Percentiles rank a stretch among this genome's conserved stretches.
These are phyloP conservation scores for Digitaria exilis DNA, from an alignment of 202 grass and related monocot genomes.

Conservation along the genomic window DNA sequence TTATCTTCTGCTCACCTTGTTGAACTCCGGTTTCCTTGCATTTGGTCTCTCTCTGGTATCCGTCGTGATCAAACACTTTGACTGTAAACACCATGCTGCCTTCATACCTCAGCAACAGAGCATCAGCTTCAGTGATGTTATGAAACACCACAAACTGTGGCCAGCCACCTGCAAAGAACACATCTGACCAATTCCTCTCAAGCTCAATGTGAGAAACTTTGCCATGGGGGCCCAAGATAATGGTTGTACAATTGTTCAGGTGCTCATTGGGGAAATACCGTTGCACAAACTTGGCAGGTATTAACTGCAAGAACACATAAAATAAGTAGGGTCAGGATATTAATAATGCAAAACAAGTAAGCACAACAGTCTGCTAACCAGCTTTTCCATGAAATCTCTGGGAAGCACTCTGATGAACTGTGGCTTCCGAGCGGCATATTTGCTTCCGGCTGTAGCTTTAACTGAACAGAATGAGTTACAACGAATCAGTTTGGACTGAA, in stretches of 20 bases:
- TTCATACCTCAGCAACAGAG: constrained; percentile 15
- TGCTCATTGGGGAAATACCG: not conserved
- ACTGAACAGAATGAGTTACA: no score
- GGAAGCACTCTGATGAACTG: constrained; percentile 5
- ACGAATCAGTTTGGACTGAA: no score
- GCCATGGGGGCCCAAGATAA: not conserved
- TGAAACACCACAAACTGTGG: not conserved
- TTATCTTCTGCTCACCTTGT: not conserved
- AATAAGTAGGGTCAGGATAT: not conserved
- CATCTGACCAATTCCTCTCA: not conserved
- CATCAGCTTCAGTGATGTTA: not conserved
- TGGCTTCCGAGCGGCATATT: not conserved
- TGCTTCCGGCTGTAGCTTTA: no score
- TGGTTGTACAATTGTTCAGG: not conserved
- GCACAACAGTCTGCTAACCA: not conserved
- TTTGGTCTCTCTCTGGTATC: not conserved
- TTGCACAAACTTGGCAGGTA: constrained; percentile 13
- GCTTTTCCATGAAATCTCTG: constrained; percentile 1
- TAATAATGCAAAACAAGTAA: not conserved
- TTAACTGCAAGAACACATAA: constrained; percentile 7
- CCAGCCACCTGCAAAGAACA: not conserved
- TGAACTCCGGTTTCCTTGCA: not conserved
- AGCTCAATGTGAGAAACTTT: constrained; percentile 2
- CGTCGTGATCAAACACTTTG: not conserved
- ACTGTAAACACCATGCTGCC: constrained; percentile 25